Evolutionary conservation across 2,329 filamentous ascomycete genomes (phyloP).

Genomic region (Pezicula radicicola): DNA sequence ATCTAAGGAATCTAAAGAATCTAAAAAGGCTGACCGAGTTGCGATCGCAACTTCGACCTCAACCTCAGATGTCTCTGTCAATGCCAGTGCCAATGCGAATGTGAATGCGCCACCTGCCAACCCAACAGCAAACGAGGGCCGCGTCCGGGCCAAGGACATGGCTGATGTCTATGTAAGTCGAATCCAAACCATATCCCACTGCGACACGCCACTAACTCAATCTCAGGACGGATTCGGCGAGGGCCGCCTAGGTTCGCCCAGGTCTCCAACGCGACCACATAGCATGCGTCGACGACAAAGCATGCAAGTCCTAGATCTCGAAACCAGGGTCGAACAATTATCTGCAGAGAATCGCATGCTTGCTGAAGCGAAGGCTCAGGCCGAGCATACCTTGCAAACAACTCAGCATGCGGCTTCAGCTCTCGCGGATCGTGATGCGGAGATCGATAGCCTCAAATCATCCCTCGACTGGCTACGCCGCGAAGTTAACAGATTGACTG

Average conservation of each 20-base stretch:
- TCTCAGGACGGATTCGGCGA: constrained; percentile 87
- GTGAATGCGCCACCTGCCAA: constrained; percentile 52
- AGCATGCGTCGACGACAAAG: constrained; percentile 97
- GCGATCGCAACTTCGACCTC: constrained; percentile 32
- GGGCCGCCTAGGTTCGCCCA: constrained; percentile 79
- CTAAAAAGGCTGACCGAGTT: constrained; percentile 38
- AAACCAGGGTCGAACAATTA: constrained; percentile 80
- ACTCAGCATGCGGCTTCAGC: constrained; percentile 64
- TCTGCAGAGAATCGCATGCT: constrained; percentile 81
- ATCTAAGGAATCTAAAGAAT: no score
- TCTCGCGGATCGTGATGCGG: constrained; percentile 77
- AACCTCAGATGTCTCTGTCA: constrained; percentile 14
- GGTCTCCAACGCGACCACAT: constrained; percentile 88
- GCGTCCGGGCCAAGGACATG: constrained; percentile 81
- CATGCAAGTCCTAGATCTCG: constrained; percentile 93
- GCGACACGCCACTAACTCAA: constrained; percentile 19
- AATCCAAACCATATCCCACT: not conserved
- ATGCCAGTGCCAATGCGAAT: not conserved
- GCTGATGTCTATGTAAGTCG: constrained; percentile 87
- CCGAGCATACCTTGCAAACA: constrained; percentile 62
- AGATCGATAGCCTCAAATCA: constrained; percentile 79
- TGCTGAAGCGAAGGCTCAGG: constrained; percentile 65
- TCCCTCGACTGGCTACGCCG: constrained; percentile 77
- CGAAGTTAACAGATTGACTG: constrained; percentile 76
- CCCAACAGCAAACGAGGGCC: constrained; percentile 85